A percentile compares a stretch with the other conserved stretches of the same genome.
These are phyloP conservation scores for Eucalyptus virginea DNA, from an alignment of 345 rosid species.

Conservation along the genomic window DNA sequence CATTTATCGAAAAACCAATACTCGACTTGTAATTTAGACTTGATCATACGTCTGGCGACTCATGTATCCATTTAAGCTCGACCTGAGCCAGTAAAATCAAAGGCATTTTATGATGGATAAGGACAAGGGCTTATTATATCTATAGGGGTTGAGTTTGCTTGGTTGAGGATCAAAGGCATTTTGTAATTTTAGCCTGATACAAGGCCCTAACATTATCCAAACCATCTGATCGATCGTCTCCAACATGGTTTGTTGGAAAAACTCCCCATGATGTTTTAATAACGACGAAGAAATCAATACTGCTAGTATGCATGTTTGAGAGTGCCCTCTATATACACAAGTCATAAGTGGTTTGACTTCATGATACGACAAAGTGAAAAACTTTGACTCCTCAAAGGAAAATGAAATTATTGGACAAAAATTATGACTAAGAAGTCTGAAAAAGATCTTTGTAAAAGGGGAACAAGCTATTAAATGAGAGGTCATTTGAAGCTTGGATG, in stretches of 20 bases:
- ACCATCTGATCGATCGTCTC: background rate
- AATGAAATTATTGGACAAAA: background rate
- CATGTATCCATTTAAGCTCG: background rate
- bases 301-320: background rate
- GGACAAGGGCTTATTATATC: background rate
- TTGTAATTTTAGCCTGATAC: background rate
- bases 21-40: background rate
- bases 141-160: background rate
- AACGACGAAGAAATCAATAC: background rate
- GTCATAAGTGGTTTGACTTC: background rate
- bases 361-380: fast-evolving
- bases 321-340: background rate
- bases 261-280: background rate
- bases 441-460: background rate
- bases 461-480: background rate
- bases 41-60: fast-evolving
- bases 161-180: background rate
- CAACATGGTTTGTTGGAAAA: background rate
- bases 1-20: background rate
- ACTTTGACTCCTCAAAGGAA: background rate
- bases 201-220: background rate
- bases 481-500: background rate
- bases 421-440: background rate
- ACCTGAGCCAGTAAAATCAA: background rate
- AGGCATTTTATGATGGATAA: background rate